Base-by-base conservation (phyloP, 2,329 filamentous ascomycete genomes). In the Ascochyta pisi region DNA sequence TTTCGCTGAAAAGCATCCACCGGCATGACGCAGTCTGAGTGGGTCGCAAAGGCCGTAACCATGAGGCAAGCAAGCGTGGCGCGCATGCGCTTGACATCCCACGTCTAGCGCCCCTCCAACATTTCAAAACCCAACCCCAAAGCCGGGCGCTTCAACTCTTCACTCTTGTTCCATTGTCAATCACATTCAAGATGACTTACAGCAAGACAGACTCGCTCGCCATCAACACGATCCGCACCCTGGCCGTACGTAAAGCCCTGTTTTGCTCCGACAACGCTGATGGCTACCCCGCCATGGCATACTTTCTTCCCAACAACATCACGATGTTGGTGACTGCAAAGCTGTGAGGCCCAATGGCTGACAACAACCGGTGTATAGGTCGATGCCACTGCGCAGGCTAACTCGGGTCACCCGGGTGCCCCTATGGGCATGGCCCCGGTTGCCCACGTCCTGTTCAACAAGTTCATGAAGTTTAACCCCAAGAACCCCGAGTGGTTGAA, bases 381-480 rank as follows among this genome's bases (percentile, higher is more conserved):
- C 83, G 95, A 99, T 97, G 95, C 94, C 78, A 97, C 93, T 75
- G 88, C 89, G 81, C 85, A 90, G 79, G 92, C 94, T 78, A 98
- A 98, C 87, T 97, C 94, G 66, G 95, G 95, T 77, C 95, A 99
- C 83, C 95, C 95, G 74, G 95, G 95, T 85, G 95, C 95, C 79
- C 95, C 95, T 74, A 99, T 99, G 95, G 88, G 86, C 76, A 85
- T 98, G 91, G 95, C 95, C 75, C 94, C 95, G 62, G 88, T 93
- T 75, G 89, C 95, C 79, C 95, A 98, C 85, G 92, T 98, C 74
- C 87, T 99, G 65, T 99, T 91, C 84, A 96, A 96, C 87, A 96
- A 95, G 81, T 96, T 97, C 86, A 92, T 99, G 92, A 96, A 83
- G 79, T 99, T 97, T 87, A 99, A 98, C 89, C 95, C 95, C 73